Percentiles rank a stretch among this genome's conserved stretches.
phyloP scores from a whole-genome alignment of 805 yeast genomes.

The Cyberlindnera galapagoensis region DNA sequence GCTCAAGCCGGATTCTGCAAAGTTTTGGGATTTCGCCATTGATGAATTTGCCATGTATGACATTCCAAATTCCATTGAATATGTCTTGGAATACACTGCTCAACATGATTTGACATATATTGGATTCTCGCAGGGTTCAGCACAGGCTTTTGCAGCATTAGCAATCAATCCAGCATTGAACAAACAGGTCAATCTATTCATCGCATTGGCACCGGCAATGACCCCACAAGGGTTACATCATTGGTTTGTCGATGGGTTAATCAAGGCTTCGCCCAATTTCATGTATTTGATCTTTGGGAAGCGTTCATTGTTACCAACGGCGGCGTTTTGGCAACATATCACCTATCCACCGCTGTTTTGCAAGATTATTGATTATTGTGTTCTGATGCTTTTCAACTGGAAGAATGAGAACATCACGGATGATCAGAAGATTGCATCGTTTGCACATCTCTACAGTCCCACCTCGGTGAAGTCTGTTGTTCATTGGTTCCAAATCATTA shows the following conservation, averaged over 20 bases:
- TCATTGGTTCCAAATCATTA: slow-evolving; percentile 93
- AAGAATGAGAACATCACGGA: slow-evolving; percentile 59
- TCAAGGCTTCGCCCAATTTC: slow-evolving; percentile 70
- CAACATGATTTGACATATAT: slow-evolving; percentile 61
- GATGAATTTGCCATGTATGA: slow-evolving; percentile 92
- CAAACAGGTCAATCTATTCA: slow-evolving; percentile 44
- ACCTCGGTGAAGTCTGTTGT: slow-evolving; percentile 89
- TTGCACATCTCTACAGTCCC: slow-evolving; percentile 83
- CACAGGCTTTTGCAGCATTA: slow-evolving; percentile 87
- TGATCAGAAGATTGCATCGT: slow-evolving; percentile 71
- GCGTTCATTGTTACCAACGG: slow-evolving; percentile 62
- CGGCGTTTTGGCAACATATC: slow-evolving; percentile 71
- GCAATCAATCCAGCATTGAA: slow-evolving; percentile 63
- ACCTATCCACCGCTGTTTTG: slow-evolving; percentile 74
- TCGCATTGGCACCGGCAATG: slow-evolving; percentile 92
- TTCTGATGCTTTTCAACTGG: slow-evolving; percentile 75
- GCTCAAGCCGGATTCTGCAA: slow-evolving; percentile 31
- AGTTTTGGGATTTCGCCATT: slow-evolving; percentile 85
- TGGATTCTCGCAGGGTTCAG: slow-evolving; percentile 93
- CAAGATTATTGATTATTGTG: slow-evolving; percentile 63
- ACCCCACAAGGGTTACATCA: slow-evolving; percentile 83
- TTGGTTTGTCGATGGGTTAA: slow-evolving; percentile 65
- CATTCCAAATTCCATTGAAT: slow-evolving; percentile 78
- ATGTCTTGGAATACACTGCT: slow-evolving; percentile 50
- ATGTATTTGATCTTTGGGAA: slow-evolving; percentile 72